Evolutionary conservation across 208 protist species (phyloP).

Genomic region (Wallacemonas rigidus): DNA sequence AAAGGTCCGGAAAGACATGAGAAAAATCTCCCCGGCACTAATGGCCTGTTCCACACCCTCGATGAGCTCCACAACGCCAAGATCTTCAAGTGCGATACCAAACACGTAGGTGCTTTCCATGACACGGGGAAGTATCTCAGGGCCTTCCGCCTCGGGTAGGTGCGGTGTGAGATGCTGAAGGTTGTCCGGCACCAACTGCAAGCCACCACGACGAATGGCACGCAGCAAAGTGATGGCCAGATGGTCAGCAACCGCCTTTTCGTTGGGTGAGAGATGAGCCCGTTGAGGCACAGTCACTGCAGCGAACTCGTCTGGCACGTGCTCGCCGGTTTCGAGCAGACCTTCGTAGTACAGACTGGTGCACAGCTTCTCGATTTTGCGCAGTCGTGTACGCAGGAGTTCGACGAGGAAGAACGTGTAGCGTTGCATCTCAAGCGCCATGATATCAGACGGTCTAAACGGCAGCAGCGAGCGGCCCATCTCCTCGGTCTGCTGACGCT

Average conservation of each 20-base stretch:
- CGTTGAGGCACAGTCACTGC: conserved; percentile 53
- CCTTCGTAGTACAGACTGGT: conserved; percentile 74
- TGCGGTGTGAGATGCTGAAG: conserved; percentile 73
- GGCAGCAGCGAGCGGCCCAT: conserved; percentile 59
- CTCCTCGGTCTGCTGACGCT: conserved; percentile 41
- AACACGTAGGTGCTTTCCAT: conserved; percentile 81
- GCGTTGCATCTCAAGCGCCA: conserved; percentile 75
- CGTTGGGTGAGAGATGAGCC: conserved; percentile 55
- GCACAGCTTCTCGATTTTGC: conserved; percentile 79
- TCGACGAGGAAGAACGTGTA: conserved; percentile 83
- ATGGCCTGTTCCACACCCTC: conserved; percentile 74
- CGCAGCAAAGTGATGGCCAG: conserved; percentile 47
- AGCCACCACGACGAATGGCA: conserved; percentile 51
- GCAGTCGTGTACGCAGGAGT: conserved; percentile 77
- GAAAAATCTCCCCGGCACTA: conserved; percentile 77
- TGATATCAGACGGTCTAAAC: conserved; percentile 80
- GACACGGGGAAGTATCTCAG: conserved; percentile 77
- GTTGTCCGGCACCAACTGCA: conserved; percentile 53
- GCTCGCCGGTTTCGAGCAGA: conserved; percentile 16
- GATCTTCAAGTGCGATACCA: conserved; percentile 72
- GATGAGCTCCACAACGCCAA: conserved; percentile 74
- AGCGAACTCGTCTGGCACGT: conserved; percentile 18
- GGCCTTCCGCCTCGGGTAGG: conserved; percentile 65
- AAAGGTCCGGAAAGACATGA: conserved; percentile 78
- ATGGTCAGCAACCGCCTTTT: conserved; percentile 71